Percentiles rank a stretch among this genome's conserved stretches.
Conservation (phyloP, 331 rosid species). For the Stylosanthes scabra region DNA sequence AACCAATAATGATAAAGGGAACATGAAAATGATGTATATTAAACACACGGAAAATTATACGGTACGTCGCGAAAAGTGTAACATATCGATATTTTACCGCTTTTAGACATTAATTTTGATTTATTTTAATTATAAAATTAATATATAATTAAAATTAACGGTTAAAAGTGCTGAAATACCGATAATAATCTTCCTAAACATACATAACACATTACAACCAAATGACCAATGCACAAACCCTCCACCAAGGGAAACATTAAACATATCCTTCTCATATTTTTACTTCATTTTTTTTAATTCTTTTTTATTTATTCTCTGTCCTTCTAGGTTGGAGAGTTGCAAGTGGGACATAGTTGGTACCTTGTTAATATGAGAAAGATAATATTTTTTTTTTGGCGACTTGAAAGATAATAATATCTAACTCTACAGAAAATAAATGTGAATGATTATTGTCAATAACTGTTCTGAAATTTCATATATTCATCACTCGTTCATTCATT, state of each 20-base stretch:
- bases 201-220: not conserved
- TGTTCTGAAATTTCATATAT: not conserved
- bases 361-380: conserved; percentile 3
- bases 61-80: too few relatives aligned
- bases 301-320: not conserved
- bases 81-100: too few relatives aligned
- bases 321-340: not conserved
- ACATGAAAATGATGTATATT: not conserved
- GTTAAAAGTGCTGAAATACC: too few relatives aligned
- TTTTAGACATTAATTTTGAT: too few relatives aligned
- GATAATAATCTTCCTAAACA: too few relatives aligned
- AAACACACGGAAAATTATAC: too few relatives aligned
- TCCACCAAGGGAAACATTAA: not conserved
- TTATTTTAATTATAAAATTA: too few relatives aligned
- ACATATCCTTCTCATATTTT: not conserved
- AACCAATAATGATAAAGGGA: not conserved
- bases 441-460: not conserved
- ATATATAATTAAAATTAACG: too few relatives aligned
- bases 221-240: not conserved
- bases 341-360: not conserved
- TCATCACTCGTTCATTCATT: not conserved
- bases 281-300: not conserved
- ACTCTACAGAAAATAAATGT: not conserved
- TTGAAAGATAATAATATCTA: not conserved
- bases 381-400: not conserved